A percentile compares a stretch with the other conserved stretches of the same genome.
Evolutionary conservation across 2,329 filamentous ascomycete genomes (phyloP).

Genomic region (Leptographium galeiforme): DNA sequence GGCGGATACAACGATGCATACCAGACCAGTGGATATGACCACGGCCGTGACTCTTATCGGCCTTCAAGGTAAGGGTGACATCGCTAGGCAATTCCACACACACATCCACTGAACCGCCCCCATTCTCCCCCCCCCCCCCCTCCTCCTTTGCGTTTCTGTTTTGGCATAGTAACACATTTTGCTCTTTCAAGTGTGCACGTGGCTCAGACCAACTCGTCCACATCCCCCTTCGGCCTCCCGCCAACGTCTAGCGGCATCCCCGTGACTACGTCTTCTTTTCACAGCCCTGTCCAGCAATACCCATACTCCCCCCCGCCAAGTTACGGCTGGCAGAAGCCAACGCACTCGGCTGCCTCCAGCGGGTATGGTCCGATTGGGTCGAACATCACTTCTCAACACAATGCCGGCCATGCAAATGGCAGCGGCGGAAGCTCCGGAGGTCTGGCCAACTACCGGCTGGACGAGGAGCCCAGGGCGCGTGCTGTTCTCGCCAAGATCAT

Average conservation of each 20-base stretch:
- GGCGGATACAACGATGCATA: slow-evolving; percentile 21
- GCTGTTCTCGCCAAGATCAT: background rate
- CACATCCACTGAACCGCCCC: background rate
- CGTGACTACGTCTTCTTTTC: slow-evolving; percentile 25
- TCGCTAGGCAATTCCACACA: background rate
- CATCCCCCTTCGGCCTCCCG: slow-evolving; percentile 6
- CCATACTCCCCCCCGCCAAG: slow-evolving; percentile 8
- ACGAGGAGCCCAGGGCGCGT: background rate
- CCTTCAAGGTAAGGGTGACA: slow-evolving; percentile 18
- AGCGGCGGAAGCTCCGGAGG: background rate
- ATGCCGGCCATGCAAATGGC: slow-evolving; percentile 12
- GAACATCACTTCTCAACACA: slow-evolving; percentile 13
- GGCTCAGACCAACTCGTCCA: slow-evolving; percentile 20
- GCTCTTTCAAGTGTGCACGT: slow-evolving; percentile 30
- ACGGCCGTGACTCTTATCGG: slow-evolving; percentile 16
- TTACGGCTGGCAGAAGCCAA: slow-evolving; percentile 12
- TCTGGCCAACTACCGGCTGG: background rate
- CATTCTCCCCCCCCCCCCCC: background rate
- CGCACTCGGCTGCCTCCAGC: slow-evolving; percentile 8
- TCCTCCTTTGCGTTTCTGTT: background rate
- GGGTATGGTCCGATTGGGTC: slow-evolving; percentile 9
- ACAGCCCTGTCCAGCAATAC: slow-evolving; percentile 14
- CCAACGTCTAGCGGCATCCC: slow-evolving; percentile 21
- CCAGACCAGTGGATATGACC: slow-evolving; percentile 19
- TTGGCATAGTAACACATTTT: slow-evolving; percentile 2